These are phyloP conservation scores for Mortierella antarctica DNA, from an alignment of 192 early-diverging fungal genomes.

Conservation along the genomic window DNA sequence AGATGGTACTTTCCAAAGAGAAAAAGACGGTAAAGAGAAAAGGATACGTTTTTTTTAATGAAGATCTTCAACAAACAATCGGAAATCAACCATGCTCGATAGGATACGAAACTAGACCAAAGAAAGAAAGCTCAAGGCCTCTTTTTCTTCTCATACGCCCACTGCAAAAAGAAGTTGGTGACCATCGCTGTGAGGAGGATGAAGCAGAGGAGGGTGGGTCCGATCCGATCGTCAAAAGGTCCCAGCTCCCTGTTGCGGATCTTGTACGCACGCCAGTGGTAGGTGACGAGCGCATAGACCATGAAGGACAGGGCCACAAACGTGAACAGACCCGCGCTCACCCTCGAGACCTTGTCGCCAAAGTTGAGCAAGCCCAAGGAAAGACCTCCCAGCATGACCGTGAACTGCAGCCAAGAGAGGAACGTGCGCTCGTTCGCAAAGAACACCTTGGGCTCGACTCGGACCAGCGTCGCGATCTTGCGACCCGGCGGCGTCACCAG, in stretches of 20 bases:
- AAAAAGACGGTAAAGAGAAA: not conserved
- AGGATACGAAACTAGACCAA: not conserved
- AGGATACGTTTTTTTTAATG: slow-evolving; percentile 5
- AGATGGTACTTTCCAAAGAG: not conserved
- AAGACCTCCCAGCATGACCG: slow-evolving; percentile 74
- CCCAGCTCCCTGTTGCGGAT: slow-evolving; percentile 80
- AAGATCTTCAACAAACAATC: not conserved
- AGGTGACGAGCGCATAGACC: slow-evolving; percentile 82
- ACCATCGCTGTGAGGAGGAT: slow-evolving; percentile 73
- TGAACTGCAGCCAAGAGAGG: slow-evolving; percentile 88
- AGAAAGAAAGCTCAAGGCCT: slow-evolving; percentile 21
- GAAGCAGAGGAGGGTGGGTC: slow-evolving; percentile 78
- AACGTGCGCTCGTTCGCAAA: slow-evolving; percentile 97
- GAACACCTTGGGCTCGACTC: slow-evolving; percentile 88
- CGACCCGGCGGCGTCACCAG: slow-evolving; percentile 53
- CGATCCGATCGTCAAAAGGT: slow-evolving; percentile 84
- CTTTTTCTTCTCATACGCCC: slow-evolving; percentile 50
- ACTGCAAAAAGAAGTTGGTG: slow-evolving; percentile 78
- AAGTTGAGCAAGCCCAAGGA: slow-evolving; percentile 84
- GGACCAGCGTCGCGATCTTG: slow-evolving; percentile 71
- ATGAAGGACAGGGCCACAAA: slow-evolving; percentile 78
- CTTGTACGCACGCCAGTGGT: slow-evolving; percentile 82
- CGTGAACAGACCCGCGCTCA: slow-evolving; percentile 77
- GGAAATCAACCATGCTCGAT: not conserved
- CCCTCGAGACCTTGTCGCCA: slow-evolving; percentile 77